Evolutionary conservation across 2,329 filamentous ascomycete species (phyloP).

Genomic region (Boeremia exigua): DNA sequence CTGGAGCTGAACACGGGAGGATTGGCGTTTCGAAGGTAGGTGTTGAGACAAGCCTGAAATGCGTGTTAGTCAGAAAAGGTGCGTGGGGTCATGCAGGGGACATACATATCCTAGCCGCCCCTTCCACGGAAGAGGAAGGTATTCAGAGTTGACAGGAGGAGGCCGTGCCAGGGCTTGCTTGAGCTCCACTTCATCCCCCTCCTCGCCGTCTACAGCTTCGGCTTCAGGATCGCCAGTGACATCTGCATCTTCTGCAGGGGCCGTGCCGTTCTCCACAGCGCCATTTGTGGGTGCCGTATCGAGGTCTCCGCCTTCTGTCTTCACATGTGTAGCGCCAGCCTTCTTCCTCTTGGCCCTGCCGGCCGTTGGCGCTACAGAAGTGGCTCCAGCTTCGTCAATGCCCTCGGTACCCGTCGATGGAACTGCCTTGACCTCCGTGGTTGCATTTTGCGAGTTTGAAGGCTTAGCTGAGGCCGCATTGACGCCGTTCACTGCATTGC

Average conservation of each 20-base stretch:
- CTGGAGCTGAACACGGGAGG: slow-evolving; percentile 89
- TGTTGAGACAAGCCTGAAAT: slow-evolving; percentile 82
- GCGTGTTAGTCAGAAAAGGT: slow-evolving; percentile 24
- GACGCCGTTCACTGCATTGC: slow-evolving; percentile 19
- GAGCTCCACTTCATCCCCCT: slow-evolving; percentile 62
- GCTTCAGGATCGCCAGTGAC: slow-evolving; percentile 58
- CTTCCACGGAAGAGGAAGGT: slow-evolving; percentile 87
- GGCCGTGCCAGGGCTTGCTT: slow-evolving; percentile 66
- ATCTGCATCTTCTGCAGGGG: slow-evolving; percentile 21
- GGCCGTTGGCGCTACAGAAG: slow-evolving; percentile 19
- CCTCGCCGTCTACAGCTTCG: slow-evolving; percentile 42
- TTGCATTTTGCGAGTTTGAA: slow-evolving; percentile 16
- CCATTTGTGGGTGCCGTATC: slow-evolving; percentile 20
- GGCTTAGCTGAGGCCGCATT: slow-evolving; percentile 22
- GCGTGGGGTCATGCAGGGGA: slow-evolving; percentile 24
- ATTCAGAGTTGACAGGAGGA: slow-evolving; percentile 81
- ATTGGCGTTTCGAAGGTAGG: slow-evolving; percentile 81
- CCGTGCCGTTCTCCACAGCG: slow-evolving; percentile 24
- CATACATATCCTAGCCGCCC: slow-evolving; percentile 86
- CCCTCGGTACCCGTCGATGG: slow-evolving; percentile 21
- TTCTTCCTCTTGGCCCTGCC: slow-evolving; percentile 36
- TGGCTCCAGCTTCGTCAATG: slow-evolving; percentile 15
- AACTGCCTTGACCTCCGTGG: slow-evolving; percentile 21
- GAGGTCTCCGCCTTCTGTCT: slow-evolving; percentile 29
- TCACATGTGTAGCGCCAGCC: slow-evolving; percentile 32